Base-by-base conservation (phyloP, 139 green algal genomes). In the Spirogloea muscicola region DNA sequence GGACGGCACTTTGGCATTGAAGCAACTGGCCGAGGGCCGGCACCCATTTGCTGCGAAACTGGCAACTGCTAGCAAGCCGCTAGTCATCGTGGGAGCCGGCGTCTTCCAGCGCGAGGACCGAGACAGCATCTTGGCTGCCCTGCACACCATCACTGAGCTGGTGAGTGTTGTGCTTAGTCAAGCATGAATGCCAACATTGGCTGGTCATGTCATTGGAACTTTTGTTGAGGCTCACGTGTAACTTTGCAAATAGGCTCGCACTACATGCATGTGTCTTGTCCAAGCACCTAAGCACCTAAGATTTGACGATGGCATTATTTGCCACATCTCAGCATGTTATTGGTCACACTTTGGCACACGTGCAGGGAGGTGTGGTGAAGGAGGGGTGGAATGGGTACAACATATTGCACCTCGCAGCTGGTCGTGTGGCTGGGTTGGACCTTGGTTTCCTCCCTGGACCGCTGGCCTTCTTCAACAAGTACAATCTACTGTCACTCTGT, bases 361-460 rank as follows among this genome's bases (percentile, higher is more conserved):
- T 68, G 67, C 60, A 66, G 58, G 40, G 18, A 42, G 49, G 63
- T 25, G 88, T 97, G 43, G 87, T 98, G 52, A 87, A 76, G 43
- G 85, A 89, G 18, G 94, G 76, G 34, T 98, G 94, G 94, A 96
- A 96, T 62, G 93, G 93, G 58, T 96, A 94, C 86, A 97, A 97
- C 72, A 84, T 99, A 58, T 85, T 99, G 46, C 95, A 99, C 65
- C 90, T 95, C 76, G 77, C 80, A 4, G 94, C 95, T 1, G 88
- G 85, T 0, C 84, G 88, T 16, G 91, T 97, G 31, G 95, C 87
- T 2, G 95, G 90, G 0, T 79, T 99, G 49, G 94, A 99, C 84
- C 78, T 99, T 16, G 95, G 95, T 74, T 96, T 98, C 74, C 72
- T 93, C 58, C 91, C 93, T 37, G 88, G 81, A 0, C 77, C 80